Evolutionary conservation across 139 green algal species (phyloP).

Genomic region (Closterium sp.): DNA sequence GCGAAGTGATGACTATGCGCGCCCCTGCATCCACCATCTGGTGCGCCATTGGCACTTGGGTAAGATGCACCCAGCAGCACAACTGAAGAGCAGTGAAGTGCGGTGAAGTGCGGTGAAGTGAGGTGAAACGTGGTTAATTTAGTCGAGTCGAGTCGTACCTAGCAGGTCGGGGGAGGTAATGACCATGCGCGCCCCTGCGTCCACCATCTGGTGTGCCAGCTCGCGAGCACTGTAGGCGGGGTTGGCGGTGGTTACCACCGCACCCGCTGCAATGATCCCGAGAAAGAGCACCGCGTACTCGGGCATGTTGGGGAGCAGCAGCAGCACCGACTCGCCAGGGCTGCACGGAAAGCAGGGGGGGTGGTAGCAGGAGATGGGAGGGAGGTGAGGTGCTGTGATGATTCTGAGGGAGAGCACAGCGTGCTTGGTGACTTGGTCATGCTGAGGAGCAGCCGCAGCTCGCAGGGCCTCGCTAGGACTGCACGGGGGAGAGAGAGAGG

Average conservation of each 20-base stretch:
- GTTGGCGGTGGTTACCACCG: conserved; percentile 28
- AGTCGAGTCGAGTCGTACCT: too few relatives aligned
- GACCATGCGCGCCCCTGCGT: too few relatives aligned
- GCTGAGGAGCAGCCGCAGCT: conserved; percentile 19
- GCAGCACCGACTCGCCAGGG: conserved; percentile 17
- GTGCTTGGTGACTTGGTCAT: conserved; percentile 25
- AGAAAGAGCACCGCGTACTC: conserved; percentile 33
- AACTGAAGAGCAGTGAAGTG: too few relatives aligned
- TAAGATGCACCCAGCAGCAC: too few relatives aligned
- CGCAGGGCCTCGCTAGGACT: too few relatives aligned
- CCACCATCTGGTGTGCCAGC: conserved; percentile 17
- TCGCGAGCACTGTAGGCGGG: conserved; percentile 17
- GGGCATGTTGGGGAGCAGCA: conserved; percentile 26
- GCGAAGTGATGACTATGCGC: too few relatives aligned
- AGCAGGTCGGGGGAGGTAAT: background rate
- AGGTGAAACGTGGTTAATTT: too few relatives aligned
- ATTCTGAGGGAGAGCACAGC: conserved; percentile 11
- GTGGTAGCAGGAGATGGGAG: too few relatives aligned
- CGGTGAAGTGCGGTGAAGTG: too few relatives aligned
- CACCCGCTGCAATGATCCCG: conserved; percentile 13
- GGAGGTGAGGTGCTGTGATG: background rate
- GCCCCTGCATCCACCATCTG: too few relatives aligned
- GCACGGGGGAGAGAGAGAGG: too few relatives aligned
- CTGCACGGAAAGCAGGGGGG: background rate
- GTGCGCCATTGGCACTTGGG: too few relatives aligned